Percentiles rank a stretch among this genome's conserved stretches.
Evolutionary conservation across 2,329 filamentous ascomycete species (phyloP).

Genomic region (Claviceps humidiphila): DNA sequence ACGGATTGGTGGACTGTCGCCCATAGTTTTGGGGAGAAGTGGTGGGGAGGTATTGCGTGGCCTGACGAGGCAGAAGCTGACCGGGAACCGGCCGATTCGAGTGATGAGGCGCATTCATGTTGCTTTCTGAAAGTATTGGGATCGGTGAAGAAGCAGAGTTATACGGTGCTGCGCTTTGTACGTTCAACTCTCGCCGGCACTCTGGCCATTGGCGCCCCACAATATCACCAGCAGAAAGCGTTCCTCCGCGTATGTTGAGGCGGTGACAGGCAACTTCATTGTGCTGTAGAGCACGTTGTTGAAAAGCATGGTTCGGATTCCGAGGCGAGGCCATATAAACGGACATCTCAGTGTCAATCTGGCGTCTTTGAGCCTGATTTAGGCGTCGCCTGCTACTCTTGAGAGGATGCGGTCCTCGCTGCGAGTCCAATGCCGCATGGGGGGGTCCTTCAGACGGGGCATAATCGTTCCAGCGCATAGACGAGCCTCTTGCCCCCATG

Average conservation of each 20-base stretch:
- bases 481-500: not conserved
- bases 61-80: not conserved
- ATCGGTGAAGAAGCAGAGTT: not conserved
- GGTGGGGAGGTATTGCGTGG: not conserved
- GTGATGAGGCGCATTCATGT: not conserved
- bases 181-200: not conserved
- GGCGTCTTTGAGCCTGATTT: conserved; percentile 50
- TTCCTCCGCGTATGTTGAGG: not conserved
- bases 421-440: not conserved
- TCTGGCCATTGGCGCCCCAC: not conserved
- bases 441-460: not conserved
- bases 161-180: not conserved
- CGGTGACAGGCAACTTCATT: not conserved
- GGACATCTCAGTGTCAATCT: conserved; percentile 46
- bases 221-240: not conserved
- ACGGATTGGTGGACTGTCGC: conserved; percentile 20
- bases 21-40: conserved; percentile 18
- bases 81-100: not conserved
- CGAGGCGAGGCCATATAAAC: conserved; percentile 37
- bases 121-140: not conserved
- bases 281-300: not conserved
- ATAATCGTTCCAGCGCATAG: not conserved
- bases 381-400: conserved; percentile 9
- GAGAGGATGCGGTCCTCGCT: conserved; percentile 10
- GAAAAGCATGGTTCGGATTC: not conserved